Percentiles rank a stretch among this genome's conserved stretches.
Conservation (phyloP, 2,329 filamentous ascomycete genomes). For the Aspergillus spinulosporus region DNA sequence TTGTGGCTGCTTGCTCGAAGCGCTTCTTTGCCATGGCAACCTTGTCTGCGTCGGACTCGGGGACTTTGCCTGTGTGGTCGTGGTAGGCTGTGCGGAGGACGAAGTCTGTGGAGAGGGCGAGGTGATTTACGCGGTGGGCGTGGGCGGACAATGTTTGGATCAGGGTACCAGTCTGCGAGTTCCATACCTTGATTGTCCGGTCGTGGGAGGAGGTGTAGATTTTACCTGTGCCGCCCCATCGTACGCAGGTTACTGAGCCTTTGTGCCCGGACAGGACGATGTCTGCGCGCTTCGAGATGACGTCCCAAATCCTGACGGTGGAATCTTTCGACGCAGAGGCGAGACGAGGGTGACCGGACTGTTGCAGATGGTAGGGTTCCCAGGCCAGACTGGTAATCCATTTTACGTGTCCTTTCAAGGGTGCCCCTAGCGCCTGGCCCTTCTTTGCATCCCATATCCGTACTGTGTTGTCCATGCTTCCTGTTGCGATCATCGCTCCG, state of each 20-base stretch:
- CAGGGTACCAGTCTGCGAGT: constrained; percentile 73
- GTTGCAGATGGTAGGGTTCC: constrained; percentile 89
- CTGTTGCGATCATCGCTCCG: constrained; percentile 76
- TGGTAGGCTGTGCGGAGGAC: constrained; percentile 81
- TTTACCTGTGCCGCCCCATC: constrained; percentile 84
- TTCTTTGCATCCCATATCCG: constrained; percentile 83
- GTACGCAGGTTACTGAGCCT: constrained; percentile 82
- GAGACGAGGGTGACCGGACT: constrained; percentile 70
- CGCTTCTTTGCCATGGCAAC: constrained; percentile 72
- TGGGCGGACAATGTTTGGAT: constrained; percentile 78
- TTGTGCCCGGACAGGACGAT: constrained; percentile 86
- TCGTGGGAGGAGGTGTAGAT: constrained; percentile 88
- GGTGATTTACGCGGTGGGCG: constrained; percentile 93
- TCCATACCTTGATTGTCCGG: constrained; percentile 90
- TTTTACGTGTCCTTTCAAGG: constrained; percentile 81
- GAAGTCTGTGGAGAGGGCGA: constrained; percentile 90
- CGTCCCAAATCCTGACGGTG: constrained; percentile 84
- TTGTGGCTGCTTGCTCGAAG: constrained; percentile 80
- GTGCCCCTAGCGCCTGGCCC: constrained; percentile 69
- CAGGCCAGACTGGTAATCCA: constrained; percentile 86
- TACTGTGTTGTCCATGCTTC: constrained; percentile 91
- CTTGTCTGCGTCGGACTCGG: constrained; percentile 68
- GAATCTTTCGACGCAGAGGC: constrained; percentile 88
- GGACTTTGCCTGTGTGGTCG: constrained; percentile 75
- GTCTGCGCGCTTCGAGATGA: constrained; percentile 74